Conservation (phyloP, 371 early-diverging fungal genomes). For the Nematocida sp. region DNA sequence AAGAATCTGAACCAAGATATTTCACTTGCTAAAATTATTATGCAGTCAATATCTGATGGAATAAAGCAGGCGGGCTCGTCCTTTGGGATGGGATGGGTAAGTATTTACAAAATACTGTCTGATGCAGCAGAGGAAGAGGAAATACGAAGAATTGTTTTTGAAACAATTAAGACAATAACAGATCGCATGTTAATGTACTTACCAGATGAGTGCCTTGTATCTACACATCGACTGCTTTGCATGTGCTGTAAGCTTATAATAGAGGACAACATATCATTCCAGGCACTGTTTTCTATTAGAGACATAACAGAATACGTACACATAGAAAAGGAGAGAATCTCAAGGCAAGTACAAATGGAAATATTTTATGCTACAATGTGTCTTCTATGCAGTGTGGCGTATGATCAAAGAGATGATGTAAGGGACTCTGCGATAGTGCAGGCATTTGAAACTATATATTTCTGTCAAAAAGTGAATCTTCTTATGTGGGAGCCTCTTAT, state of each 20-base stretch:
- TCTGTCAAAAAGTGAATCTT: constrained; percentile 6
- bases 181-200: constrained; percentile 28
- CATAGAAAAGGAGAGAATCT: background rate
- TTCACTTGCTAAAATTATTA: background rate
- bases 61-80: constrained; percentile 20
- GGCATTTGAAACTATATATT: constrained; percentile 46
- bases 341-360: background rate
- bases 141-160: constrained; percentile 30
- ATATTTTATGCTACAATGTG: constrained; percentile 31
- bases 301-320: constrained; percentile 35
- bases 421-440: constrained; percentile 49
- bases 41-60: constrained; percentile 30
- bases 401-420: constrained; percentile 48
- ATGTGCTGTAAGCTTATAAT: constrained; percentile 46
- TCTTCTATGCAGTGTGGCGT: constrained; percentile 46
- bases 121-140: constrained; percentile 7
- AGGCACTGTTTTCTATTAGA: constrained; percentile 41
- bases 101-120: constrained; percentile 21
- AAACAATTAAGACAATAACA: constrained; percentile 45
- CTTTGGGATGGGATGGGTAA: constrained; percentile 22
- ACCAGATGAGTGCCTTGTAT: constrained; percentile 25
- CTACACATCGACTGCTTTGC: constrained; percentile 13
- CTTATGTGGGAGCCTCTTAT: constrained; percentile 38
- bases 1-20: background rate
- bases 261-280: constrained; percentile 46